These are phyloP conservation scores for Beauveria sp. DNA, from an alignment of 2,329 filamentous ascomycete genomes.

Conservation along the genomic window DNA sequence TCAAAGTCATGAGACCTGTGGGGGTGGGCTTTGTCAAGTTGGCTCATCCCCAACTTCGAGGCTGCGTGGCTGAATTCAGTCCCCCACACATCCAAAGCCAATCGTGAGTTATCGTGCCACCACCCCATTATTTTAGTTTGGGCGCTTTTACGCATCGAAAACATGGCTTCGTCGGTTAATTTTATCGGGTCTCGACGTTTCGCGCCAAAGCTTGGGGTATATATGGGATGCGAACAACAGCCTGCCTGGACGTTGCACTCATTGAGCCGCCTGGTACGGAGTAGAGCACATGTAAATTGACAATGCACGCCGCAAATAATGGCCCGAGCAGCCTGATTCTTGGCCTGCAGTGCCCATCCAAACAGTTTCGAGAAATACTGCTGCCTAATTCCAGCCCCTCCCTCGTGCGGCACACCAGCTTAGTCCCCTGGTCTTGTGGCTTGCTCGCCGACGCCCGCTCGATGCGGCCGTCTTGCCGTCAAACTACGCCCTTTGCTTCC, in stretches of 20 bases:
- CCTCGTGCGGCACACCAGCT: neutral
- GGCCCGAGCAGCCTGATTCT: neutral
- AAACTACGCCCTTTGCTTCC: neutral
- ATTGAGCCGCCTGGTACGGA: no score
- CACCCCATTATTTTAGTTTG: no score
- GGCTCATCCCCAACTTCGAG: neutral
- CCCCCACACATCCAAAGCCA: neutral
- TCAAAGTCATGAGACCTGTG: neutral
- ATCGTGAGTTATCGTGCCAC: neutral
- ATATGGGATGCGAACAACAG: no score
- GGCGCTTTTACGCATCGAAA: no score
- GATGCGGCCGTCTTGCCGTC: neutral
- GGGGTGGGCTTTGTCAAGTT: neutral
- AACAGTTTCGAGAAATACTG: constrained; percentile 1
- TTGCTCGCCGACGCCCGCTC: neutral
- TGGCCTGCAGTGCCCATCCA: neutral
- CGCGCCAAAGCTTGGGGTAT: no score
- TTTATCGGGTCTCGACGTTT: no score
- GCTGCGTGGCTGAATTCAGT: neutral
- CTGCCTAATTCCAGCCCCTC: constrained; percentile 6
- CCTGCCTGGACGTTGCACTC: no score
- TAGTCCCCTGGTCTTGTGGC: neutral
- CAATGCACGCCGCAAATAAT: neutral
- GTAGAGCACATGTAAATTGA: no score
- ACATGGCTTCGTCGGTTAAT: no score